These are phyloP conservation scores for Spergularia azorica DNA, from an alignment of 179 eudicot species.

Conservation along the genomic window DNA sequence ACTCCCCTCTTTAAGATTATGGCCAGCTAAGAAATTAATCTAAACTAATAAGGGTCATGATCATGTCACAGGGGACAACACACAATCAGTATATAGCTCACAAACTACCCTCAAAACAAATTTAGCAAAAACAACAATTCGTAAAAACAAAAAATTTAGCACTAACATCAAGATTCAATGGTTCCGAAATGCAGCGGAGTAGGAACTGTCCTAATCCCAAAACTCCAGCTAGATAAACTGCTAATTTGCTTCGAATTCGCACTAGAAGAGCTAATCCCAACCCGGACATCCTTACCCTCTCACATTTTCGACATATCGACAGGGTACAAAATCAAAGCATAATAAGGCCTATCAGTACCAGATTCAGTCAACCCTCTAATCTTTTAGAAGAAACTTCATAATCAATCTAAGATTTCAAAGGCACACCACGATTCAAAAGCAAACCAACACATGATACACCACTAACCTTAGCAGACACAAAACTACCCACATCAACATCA, in stretches of 20 bases:
- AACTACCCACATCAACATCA: slow-evolving; percentile 43
- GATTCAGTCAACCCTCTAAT: slow-evolving; percentile 48
- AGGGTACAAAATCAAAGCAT: slow-evolving; percentile 44
- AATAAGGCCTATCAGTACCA: slow-evolving; percentile 37
- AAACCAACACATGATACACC: slow-evolving; percentile 40
- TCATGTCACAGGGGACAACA: too few relatives aligned
- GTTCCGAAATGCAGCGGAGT: slow-evolving; percentile 56
- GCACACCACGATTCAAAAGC: slow-evolving; percentile 41
- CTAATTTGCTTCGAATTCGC: slow-evolving; percentile 43
- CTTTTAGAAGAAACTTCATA: slow-evolving; percentile 61
- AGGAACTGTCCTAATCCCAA: slow-evolving; percentile 43
- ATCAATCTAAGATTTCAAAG: slow-evolving; percentile 59
- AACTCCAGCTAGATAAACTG: slow-evolving; percentile 50
- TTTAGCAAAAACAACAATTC: too few relatives aligned
- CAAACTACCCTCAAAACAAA: too few relatives aligned
- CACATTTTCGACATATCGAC: slow-evolving; percentile 56
- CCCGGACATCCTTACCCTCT: slow-evolving; percentile 47
- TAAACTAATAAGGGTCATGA: too few relatives aligned
- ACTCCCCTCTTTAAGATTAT: too few relatives aligned
- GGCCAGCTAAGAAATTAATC: too few relatives aligned
- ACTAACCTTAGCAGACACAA: slow-evolving; percentile 29
- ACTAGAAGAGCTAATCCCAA: slow-evolving; percentile 56
- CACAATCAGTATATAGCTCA: too few relatives aligned
- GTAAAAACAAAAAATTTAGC: too few relatives aligned
- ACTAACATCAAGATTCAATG: slow-evolving; percentile 43